A percentile compares a stretch with the other conserved stretches of the same genome.
These are phyloP conservation scores for Paramecium bursaria DNA, from an alignment of 73 alveolate genomes.

Conservation along the genomic window DNA sequence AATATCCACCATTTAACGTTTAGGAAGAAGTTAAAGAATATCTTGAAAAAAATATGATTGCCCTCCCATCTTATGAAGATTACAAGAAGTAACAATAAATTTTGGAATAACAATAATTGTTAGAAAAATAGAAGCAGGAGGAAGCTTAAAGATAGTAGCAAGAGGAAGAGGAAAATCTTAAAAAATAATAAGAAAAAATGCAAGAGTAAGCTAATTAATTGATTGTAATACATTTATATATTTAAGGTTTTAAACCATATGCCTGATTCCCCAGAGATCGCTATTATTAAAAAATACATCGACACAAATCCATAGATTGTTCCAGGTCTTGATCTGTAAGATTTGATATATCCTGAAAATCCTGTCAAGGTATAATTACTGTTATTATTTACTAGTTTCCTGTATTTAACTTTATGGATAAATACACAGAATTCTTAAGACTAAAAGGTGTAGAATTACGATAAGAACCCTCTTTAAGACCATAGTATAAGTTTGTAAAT, in stretches of 20 bases:
- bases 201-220: not conserved
- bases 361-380: not conserved
- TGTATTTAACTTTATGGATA: not conserved
- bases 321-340: not conserved
- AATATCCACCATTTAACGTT: slow-evolving; percentile 16
- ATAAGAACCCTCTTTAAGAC: slow-evolving; percentile 33
- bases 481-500: slow-evolving; percentile 21
- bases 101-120: not conserved
- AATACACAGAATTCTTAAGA: not conserved
- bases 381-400: not conserved
- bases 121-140: not conserved
- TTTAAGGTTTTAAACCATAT: slow-evolving; percentile 22
- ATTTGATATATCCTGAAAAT: slow-evolving; percentile 53
- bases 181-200: not conserved
- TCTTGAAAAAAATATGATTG: slow-evolving; percentile 13
- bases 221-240: not conserved
- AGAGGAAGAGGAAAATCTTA: not conserved
- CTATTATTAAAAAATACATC: not conserved
- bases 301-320: slow-evolving; percentile 12
- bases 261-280: not conserved
- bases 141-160: not conserved
- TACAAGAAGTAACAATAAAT: not conserved
- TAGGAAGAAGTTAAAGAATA: slow-evolving; percentile 40
- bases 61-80: slow-evolving; percentile 41
- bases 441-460: slow-evolving; percentile 9